Conservation (phyloP, 1,139 yeast genomes). For the Waltiozyma sp. region DNA sequence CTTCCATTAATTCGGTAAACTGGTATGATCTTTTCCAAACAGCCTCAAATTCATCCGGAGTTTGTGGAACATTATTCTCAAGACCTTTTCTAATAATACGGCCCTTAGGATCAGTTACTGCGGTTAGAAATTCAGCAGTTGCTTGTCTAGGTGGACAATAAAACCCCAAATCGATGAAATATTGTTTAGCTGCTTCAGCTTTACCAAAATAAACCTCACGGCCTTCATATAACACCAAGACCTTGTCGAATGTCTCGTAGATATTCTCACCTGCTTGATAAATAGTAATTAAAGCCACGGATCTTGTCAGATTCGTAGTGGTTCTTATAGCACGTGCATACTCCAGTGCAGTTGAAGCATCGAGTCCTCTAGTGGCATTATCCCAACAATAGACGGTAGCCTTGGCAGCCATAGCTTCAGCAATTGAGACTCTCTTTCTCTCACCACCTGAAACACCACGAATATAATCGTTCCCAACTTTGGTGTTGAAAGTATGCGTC, state of each 20-base stretch:
- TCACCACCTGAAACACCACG: constrained; percentile 83
- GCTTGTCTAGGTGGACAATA: constrained; percentile 45
- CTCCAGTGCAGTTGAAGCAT: constrained; percentile 45
- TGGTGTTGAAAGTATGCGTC: constrained; percentile 50
- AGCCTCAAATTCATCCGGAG: constrained; percentile 56
- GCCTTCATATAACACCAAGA: constrained; percentile 30
- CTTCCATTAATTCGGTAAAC: constrained; percentile 25
- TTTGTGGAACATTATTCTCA: constrained; percentile 55
- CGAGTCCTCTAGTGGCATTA: constrained; percentile 50
- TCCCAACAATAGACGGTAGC: constrained; percentile 49
- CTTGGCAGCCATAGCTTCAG: constrained; percentile 39
- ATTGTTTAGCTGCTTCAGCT: constrained; percentile 30
- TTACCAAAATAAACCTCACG: constrained; percentile 32
- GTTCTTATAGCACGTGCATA: constrained; percentile 32
- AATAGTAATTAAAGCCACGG: constrained; percentile 32
- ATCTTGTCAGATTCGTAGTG: constrained; percentile 25
- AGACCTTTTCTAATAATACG: constrained; percentile 39
- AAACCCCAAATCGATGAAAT: constrained; percentile 37
- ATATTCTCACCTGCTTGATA: constrained; percentile 36
- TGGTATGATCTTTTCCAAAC: constrained; percentile 56
- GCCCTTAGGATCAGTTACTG: constrained; percentile 47
- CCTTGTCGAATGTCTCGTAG: constrained; percentile 35
- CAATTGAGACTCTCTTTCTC: constrained; percentile 70
- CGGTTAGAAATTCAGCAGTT: constrained; percentile 50
- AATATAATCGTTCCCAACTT: constrained; percentile 57